Evolutionary conservation across 1,284 basidiomycete species (phyloP).

Genomic region (Austroboletus rostrupii): DNA sequence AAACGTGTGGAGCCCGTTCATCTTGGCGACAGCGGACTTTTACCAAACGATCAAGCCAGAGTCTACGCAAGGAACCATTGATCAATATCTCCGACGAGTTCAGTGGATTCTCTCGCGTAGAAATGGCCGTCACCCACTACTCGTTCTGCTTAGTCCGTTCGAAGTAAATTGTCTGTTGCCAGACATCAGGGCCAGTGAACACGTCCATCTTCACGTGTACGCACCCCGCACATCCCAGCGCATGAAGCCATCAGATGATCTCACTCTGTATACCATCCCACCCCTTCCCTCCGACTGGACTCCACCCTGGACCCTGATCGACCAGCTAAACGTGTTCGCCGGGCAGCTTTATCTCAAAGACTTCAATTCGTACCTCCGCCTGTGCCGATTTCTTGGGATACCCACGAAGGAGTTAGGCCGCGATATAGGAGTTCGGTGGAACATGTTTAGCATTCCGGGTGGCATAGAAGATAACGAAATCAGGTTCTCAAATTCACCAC

Average conservation of each 20-base stretch:
- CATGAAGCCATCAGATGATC: neutral
- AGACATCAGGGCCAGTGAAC: neutral
- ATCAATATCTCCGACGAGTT: neutral
- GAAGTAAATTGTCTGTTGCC: neutral
- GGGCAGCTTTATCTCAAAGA: neutral
- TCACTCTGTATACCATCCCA: neutral
- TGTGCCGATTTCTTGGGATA: neutral
- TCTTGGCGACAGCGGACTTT: neutral
- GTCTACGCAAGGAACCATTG: no score
- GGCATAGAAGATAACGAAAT: no score
- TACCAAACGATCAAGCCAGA: neutral
- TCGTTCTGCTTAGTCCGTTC: neutral
- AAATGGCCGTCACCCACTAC: no score
- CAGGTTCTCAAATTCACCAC: no score
- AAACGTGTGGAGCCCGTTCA: neutral
- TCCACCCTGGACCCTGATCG: neutral
- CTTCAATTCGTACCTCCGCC: neutral
- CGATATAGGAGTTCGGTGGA: no score
- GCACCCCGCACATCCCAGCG: neutral
- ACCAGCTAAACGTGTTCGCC: no score
- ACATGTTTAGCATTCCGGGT: no score
- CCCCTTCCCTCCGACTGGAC: neutral
- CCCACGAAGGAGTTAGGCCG: neutral
- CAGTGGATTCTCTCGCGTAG: neutral
- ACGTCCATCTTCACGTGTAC: neutral